Conservation (phyloP, 306 rosid genomes). For the Cicer chorassanicum region DNA sequence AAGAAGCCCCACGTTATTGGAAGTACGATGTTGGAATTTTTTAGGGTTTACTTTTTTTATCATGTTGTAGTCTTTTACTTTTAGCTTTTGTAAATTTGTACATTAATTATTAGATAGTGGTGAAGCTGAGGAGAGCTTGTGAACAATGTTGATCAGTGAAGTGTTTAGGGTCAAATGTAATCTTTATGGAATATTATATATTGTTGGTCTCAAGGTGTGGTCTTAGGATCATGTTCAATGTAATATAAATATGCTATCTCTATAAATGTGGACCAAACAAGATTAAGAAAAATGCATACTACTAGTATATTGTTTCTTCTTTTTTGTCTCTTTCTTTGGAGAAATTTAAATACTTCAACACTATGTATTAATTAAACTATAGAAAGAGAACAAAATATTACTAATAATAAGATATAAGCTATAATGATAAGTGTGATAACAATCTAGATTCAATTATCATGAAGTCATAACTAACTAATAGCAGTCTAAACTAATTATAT, state of each 20-base stretch:
- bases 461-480: too few relatives aligned
- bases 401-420: too few relatives aligned
- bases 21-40: slow-evolving; percentile 44
- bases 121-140: slow-evolving; percentile 16
- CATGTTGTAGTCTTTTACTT: slow-evolving; percentile 21
- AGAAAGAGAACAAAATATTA: too few relatives aligned
- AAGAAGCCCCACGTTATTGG: slow-evolving; percentile 53
- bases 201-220: slow-evolving; percentile 5
- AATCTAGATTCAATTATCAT: too few relatives aligned
- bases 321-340: slow-evolving; percentile 22
- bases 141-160: neutral
- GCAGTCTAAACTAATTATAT: too few relatives aligned
- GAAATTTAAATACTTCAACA: neutral
- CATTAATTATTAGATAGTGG: neutral
- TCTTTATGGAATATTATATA: slow-evolving; percentile 42
- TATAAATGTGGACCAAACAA: slow-evolving; percentile 15
- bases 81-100: slow-evolving; percentile 40
- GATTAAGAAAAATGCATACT: neutral
- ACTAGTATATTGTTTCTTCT: neutral
- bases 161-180: slow-evolving; percentile 31
- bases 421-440: too few relatives aligned
- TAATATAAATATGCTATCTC: slow-evolving; percentile 22
- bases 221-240: neutral
- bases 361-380: too few relatives aligned
- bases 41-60: slow-evolving; percentile 33